phyloP scores from a whole-genome alignment of 1,284 basidiomycete genomes.

The Vanrija humicola region DNA sequence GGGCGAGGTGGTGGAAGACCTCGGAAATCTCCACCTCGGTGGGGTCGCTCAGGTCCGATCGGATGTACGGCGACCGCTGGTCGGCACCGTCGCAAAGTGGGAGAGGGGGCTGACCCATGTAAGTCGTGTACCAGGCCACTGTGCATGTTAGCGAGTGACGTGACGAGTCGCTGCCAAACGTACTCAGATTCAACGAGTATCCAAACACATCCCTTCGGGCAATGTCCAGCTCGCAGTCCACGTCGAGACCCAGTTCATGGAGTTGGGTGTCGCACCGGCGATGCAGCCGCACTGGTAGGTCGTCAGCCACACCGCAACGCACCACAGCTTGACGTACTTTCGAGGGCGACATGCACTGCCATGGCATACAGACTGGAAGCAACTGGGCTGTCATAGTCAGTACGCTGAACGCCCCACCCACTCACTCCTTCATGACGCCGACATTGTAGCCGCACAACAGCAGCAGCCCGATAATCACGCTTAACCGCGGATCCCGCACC shows the following conservation, averaged over 20 bases:
- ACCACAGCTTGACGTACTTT: not conserved
- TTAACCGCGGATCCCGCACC: constrained; percentile 10
- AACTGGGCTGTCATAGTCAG: constrained; percentile 1
- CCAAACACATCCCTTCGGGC: constrained; percentile 22
- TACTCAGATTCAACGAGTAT: constrained; percentile 15
- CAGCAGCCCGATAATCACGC: constrained; percentile 17
- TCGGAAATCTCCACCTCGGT: constrained; percentile 8
- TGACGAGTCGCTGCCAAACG: not conserved
- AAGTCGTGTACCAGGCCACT: constrained; percentile 22
- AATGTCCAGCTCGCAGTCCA: constrained; percentile 17
- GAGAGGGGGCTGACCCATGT: constrained; percentile 17
- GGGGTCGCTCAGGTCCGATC: constrained; percentile 4
- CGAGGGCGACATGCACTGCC: not conserved
- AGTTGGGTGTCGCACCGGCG: constrained; percentile 21
- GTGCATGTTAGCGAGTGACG: not conserved
- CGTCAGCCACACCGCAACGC: not conserved
- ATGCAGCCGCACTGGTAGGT: constrained; percentile 15
- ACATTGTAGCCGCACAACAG: constrained; percentile 16
- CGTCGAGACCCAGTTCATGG: constrained; percentile 10
- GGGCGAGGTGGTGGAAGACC: constrained; percentile 15
- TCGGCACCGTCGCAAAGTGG: constrained; percentile 16
- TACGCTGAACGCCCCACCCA: not conserved
- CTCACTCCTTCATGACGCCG: constrained; percentile 18
- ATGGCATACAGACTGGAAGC: constrained; percentile 3
- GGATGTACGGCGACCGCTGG: constrained; percentile 18